Evolutionary conservation across 805 yeast species (phyloP), one percentile per base, ranked within the genome.

Genomic region (Teunomyces cretensis): DNA sequence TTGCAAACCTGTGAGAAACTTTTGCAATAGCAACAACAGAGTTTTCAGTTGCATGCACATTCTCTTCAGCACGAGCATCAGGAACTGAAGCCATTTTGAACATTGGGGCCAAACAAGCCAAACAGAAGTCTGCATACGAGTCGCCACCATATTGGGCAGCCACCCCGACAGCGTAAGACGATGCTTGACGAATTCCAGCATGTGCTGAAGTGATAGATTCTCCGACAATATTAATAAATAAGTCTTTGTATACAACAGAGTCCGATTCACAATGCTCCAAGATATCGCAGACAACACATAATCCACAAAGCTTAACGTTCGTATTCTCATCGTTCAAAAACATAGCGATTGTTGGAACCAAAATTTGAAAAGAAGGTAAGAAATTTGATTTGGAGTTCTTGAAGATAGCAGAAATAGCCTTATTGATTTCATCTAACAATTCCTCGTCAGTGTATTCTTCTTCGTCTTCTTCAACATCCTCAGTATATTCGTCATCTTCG

Each of bases 371-470:
- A 3, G 79, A 78, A 9, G 82, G 79, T 44, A 88, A 61, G 62
- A 86, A 88, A 45, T 70, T 70, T 5, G 73, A 65, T 51, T 79
- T 77, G 16, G 79, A 71, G 33, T 79, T 76, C 62, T 80, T 84
- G 75, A 92, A 86, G 13, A 89, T 73, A 0, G 85, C 75, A 6
- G 85, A 75, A 31, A 94, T 64, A 1, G 86, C 83, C 60, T 85
- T 86, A 61, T 86, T 87, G 51, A 90, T 81, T 60, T 92, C 96
- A 56, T 89, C 95, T 42, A 90, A 68, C 38, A 94, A 70, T 59
- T 91, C 97, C 60, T 90, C 97, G 62, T 94, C 98, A 1, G 94
- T 84, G 54, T 75, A 80, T 56, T 86, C 96, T 47, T 83, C 89
- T 45, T 91, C 97, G 45, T 84, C 90, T 44, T 81, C 87, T 47